Base-by-base conservation (phyloP, 2,329 filamentous ascomycete genomes). In the Magnaporthiopsis incrustans region DNA sequence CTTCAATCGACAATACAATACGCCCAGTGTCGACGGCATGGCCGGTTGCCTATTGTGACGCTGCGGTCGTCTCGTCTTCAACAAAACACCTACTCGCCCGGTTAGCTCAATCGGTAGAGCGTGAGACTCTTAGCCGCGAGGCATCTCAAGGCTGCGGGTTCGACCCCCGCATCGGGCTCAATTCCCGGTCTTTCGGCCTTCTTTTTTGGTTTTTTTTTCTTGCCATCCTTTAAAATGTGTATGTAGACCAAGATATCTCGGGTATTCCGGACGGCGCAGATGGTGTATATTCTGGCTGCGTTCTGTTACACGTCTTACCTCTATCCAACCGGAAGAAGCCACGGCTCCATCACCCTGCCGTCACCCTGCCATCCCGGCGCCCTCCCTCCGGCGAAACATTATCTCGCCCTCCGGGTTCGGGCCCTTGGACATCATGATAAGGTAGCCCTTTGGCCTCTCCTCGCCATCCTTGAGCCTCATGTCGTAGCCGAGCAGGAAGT, bases 51-150 rank as follows among this genome's bases (percentile, higher is more conserved):
- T 12, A 35, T 10, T 35, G 33, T 10, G 33, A 35, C 38, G 6
- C 38, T 15, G 11, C 15, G 38, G 38, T 14, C 4, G 38, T 5
- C 38, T 12, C 14, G 38, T 44, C 14, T 15, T 18, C 38, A 44
- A 44, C 38, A 38, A 38, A 6, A 38, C 4, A 38, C 14, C 33
- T 12, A 5, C 12, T 7, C 58, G 80, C 81, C 81, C 77, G 80
- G 81, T 79, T 86, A 86, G 83, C 83, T 86, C 83, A 86, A 85
- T 86, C 82, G 82, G 83, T 87, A 88, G 85, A 88, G 85, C 85
- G 85, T 87, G 81, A 86, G 85, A 87, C 85, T 88, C 85, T 84
- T 83, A 83, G 33, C 12, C 12, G 35, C 35, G 15, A 18, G 38
- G 38, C 38, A 81, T 70, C 69, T 69, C 67, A 70, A 70, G 69